These are phyloP conservation scores for Emmonsia crescens DNA, from an alignment of 2,329 filamentous ascomycete species.

Conservation along the genomic window DNA sequence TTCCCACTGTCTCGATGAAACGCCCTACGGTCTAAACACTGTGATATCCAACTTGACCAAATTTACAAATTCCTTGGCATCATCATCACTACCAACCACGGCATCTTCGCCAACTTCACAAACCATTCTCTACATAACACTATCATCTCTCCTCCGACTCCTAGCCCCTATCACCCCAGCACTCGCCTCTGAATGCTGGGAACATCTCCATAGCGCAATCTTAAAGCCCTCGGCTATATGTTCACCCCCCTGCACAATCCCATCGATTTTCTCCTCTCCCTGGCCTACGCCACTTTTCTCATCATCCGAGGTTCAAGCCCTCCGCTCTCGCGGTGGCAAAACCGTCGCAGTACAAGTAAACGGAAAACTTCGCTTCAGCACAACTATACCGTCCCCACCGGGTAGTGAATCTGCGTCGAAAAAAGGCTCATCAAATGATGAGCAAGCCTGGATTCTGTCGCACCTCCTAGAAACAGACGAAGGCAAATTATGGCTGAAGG, in stretches of 20 bases:
- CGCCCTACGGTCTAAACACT: constrained; percentile 71
- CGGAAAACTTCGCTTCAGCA: constrained; percentile 60
- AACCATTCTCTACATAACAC: constrained; percentile 34
- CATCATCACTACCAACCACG: constrained; percentile 26
- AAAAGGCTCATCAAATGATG: constrained; percentile 27
- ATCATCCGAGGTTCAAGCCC: constrained; percentile 30
- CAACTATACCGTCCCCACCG: constrained; percentile 50
- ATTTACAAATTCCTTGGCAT: constrained; percentile 58
- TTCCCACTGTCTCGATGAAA: constrained; percentile 55
- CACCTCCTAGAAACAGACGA: constrained; percentile 52
- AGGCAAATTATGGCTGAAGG: constrained; percentile 46
- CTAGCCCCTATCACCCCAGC: constrained; percentile 71
- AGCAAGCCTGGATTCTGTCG: constrained; percentile 51
- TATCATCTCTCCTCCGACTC: constrained; percentile 54
- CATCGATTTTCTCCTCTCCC: constrained; percentile 34
- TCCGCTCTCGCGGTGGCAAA: constrained; percentile 41
- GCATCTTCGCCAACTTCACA: constrained; percentile 21
- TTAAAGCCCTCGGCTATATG: constrained; percentile 5
- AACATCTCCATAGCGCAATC: constrained; percentile 38
- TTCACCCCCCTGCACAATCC: constrained; percentile 10
- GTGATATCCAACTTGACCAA: constrained; percentile 73
- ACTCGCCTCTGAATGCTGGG: constrained; percentile 73
- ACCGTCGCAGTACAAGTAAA: constrained; percentile 62
- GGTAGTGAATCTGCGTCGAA: constrained; percentile 21
- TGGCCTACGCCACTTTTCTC: constrained; percentile 48